Percentiles rank a stretch among this genome's conserved stretches.
These are phyloP conservation scores for Plasmodium falciparum DNA, from an alignment of 169 alveolate species.

Conservation along the genomic window DNA sequence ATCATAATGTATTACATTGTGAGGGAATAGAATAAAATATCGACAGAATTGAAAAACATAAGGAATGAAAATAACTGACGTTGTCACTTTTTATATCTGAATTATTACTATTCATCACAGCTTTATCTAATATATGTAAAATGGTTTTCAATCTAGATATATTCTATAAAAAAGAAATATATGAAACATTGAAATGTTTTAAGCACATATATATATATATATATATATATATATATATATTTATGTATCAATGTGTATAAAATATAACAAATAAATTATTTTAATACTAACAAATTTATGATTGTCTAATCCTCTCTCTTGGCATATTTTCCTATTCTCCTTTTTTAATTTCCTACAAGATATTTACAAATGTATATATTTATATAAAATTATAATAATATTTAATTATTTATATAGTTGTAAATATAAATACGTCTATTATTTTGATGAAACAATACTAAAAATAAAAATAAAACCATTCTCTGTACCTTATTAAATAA, in stretches of 20 bases:
- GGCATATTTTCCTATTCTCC: slow-evolving; percentile 53
- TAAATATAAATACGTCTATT: neutral
- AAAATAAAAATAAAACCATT: neutral
- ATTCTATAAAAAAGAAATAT: slow-evolving; percentile 44
- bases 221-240: no score
- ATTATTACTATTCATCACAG: neutral
- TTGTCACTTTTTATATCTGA: neutral
- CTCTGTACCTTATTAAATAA: slow-evolving; percentile 58
- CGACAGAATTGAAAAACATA: slow-evolving; percentile 70
- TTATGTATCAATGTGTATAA: neutral
- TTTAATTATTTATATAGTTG: neutral
- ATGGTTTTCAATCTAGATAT: slow-evolving; percentile 47
- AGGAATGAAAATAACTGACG: slow-evolving; percentile 38
- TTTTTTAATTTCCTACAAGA: slow-evolving; percentile 27
- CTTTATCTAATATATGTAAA: slow-evolving; percentile 41
- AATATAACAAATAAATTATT: neutral
- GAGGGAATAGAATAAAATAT: slow-evolving; percentile 73
- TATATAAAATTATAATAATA: neutral
- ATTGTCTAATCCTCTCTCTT: slow-evolving; percentile 59
- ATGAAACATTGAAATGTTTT: neutral
- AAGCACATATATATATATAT: no score
- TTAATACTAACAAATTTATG: slow-evolving; percentile 60
- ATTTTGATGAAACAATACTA: neutral
- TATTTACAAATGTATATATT: neutral
- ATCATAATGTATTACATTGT: slow-evolving; percentile 45